A percentile compares a stretch with the other conserved stretches of the same genome.
Evolutionary conservation across 78 protist species (phyloP).

Genomic region (Speleostelium caveatum): DNA sequence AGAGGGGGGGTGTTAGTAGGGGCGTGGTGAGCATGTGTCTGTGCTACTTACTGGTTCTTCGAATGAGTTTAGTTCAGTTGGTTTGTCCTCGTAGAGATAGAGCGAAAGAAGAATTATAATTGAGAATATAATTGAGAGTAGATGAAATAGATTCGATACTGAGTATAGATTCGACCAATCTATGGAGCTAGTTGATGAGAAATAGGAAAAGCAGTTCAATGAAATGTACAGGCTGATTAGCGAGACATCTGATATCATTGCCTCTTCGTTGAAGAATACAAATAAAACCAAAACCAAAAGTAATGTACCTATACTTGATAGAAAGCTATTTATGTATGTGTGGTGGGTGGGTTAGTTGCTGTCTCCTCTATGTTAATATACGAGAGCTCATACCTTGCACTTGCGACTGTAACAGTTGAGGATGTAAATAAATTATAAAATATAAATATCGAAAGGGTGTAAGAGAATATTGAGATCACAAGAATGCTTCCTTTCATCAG

Average conservation of each 20-base stretch:
- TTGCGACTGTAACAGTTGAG: not conserved
- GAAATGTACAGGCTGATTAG: not conserved
- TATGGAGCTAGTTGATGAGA: not conserved
- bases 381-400: not conserved
- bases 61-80: not conserved
- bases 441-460: not conserved
- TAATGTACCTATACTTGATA: conserved; percentile 41
- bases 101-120: not conserved
- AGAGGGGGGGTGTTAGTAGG: not conserved
- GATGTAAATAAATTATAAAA: conserved; percentile 2
- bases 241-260: conserved; percentile 17
- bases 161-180: not conserved
- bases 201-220: conserved; percentile 12
- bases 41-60: not conserved
- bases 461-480: not conserved
- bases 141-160: not conserved
- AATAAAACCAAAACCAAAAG: conserved; percentile 12
- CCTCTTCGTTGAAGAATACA: conserved; percentile 4
- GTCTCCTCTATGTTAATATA: not conserved
- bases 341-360: not conserved
- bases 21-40: not conserved
- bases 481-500: not conserved
- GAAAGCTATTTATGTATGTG: conserved; percentile 25
- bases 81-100: not conserved
- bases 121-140: not conserved